Conservation (phyloP, 78 protist genomes). For the Dictyostelium citrinum region DNA sequence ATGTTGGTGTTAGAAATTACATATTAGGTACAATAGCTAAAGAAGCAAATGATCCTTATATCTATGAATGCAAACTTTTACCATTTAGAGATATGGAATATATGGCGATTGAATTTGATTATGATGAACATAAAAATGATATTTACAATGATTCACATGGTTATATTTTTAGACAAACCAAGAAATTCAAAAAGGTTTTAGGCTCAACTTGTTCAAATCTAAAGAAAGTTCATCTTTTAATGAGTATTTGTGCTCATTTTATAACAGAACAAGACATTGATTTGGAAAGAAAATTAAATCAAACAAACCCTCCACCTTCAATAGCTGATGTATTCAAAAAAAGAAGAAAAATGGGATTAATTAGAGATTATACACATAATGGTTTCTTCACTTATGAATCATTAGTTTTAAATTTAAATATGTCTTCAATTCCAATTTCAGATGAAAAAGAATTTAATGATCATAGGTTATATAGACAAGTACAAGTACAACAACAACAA, state of each 20-base stretch:
- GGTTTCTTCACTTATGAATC: neutral
- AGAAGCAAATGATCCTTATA: neutral
- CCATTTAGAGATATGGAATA: neutral
- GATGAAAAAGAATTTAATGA: neutral
- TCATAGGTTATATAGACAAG: too few species aligned
- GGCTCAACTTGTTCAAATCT: neutral
- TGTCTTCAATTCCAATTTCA: neutral
- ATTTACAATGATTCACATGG: neutral
- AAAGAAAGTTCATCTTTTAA: neutral
- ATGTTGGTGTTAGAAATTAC: neutral
- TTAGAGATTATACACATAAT: neutral
- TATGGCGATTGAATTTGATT: neutral
- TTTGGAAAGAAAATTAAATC: too few species aligned
- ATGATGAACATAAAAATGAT: neutral
- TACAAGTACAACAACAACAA: too few species aligned
- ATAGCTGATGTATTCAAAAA: too few species aligned
- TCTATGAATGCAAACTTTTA: neutral
- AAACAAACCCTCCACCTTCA: too few species aligned
- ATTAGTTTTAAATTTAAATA: too few species aligned
- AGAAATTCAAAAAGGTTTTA: neutral
- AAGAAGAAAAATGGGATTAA: neutral
- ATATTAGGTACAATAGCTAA: neutral
- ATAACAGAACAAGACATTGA: neutral
- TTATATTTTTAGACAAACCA: neutral
- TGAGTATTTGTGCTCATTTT: neutral